Evolutionary conservation across 441 rosid genomes (phyloP).

Genomic region (Gossypium davidsonii): DNA sequence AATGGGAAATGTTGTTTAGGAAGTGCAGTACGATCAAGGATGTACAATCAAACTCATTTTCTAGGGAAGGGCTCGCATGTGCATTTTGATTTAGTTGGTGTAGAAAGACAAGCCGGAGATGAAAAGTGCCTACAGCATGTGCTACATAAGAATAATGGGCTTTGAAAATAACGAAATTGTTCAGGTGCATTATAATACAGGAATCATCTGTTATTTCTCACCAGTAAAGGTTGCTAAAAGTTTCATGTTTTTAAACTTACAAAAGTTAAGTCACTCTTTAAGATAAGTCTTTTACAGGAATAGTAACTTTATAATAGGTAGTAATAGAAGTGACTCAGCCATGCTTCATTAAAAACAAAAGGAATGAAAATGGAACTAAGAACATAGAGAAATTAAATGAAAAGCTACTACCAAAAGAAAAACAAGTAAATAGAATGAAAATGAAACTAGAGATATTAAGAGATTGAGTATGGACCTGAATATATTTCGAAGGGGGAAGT

Average conservation of each 20-base stretch:
- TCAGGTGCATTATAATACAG: not conserved
- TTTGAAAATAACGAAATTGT: not conserved
- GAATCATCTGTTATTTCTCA: not conserved
- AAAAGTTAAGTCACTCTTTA: not conserved
- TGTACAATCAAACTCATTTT: not conserved
- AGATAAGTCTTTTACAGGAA: not conserved
- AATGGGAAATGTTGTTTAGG: not conserved
- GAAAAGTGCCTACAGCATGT: not conserved
- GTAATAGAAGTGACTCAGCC: not conserved
- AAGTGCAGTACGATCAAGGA: not conserved
- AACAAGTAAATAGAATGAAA: not conserved
- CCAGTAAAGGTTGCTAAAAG: not conserved
- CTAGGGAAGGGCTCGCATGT: not conserved
- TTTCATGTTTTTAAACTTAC: not conserved
- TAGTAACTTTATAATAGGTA: not conserved
- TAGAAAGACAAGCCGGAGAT: not conserved
- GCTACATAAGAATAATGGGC: not conserved
- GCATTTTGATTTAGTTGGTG: not conserved
- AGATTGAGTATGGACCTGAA: conserved; percentile 51
- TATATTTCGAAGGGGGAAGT: conserved; percentile 46
- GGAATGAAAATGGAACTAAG: not conserved
- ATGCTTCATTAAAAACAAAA: not conserved
- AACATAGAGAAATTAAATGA: not conserved
- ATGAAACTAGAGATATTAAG: conserved; percentile 9
- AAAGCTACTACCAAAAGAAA: not conserved